Percentiles rank a stretch among this genome's conserved stretches.
Evolutionary conservation across 257 asterid genomes (phyloP).

Genomic region (Cinchona pubescens): DNA sequence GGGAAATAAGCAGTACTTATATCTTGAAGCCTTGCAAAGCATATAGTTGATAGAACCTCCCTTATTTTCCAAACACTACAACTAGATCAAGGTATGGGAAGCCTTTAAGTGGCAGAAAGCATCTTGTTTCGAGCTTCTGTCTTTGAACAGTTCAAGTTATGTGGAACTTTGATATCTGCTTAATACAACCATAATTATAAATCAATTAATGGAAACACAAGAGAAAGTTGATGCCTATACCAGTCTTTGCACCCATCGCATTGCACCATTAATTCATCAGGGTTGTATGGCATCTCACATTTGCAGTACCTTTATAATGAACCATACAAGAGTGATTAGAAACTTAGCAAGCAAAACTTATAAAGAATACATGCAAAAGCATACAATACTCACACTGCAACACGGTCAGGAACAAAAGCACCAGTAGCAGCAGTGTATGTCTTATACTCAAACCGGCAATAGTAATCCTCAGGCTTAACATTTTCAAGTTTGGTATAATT

Average conservation of each 20-base stretch:
- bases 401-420: slow-evolving; percentile 55
- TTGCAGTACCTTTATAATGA: slow-evolving; percentile 58
- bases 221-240: slow-evolving; percentile 30
- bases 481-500: slow-evolving; percentile 49
- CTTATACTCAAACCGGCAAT: slow-evolving; percentile 52
- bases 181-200: neutral
- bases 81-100: neutral
- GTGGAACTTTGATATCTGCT: neutral
- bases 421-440: slow-evolving; percentile 54
- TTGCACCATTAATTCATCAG: slow-evolving; percentile 69
- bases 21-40: neutral
- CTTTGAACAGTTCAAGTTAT: neutral
- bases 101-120: neutral
- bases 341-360: neutral
- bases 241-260: slow-evolving; percentile 73
- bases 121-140: neutral
- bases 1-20: neutral
- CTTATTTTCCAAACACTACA: neutral
- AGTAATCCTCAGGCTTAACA: slow-evolving; percentile 55
- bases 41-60: neutral
- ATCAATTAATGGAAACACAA: neutral
- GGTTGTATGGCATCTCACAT: slow-evolving; percentile 76
- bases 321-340: neutral
- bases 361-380: slow-evolving; percentile 1
- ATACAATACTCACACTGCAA: slow-evolving; percentile 54